Percentiles rank a stretch among this genome's conserved stretches.
phyloP scores from a whole-genome alignment of 176 grass and related monocot species.

The Aegilops umbellulata region DNA sequence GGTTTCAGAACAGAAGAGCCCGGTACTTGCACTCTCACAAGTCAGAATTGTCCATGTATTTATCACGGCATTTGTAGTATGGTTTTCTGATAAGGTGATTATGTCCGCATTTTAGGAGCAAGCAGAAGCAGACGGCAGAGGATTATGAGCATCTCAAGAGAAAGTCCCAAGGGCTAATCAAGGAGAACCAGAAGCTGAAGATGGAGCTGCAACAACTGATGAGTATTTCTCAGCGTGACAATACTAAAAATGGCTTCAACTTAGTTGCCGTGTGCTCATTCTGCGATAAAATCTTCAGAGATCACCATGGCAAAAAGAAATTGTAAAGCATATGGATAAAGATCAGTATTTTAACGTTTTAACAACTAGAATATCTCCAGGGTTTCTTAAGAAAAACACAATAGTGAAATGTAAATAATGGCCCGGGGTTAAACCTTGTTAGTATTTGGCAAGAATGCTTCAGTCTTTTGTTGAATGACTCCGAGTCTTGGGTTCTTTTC shows the following conservation, averaged over 20 bases:
- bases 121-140: slow-evolving; percentile 24
- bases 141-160: slow-evolving; percentile 23
- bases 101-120: slow-evolving; percentile 26
- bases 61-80: background rate
- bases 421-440: too few relatives aligned
- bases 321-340: background rate
- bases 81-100: background rate
- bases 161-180: slow-evolving; percentile 4
- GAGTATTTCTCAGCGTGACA: background rate
- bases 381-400: background rate
- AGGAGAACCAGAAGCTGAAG: slow-evolving; percentile 35
- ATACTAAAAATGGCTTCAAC: background rate
- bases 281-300: background rate
- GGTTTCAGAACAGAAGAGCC: slow-evolving; percentile 60
- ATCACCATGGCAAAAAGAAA: background rate
- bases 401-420: background rate
- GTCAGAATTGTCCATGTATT: background rate
- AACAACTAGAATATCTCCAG: background rate
- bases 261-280: background rate
- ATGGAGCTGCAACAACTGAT: slow-evolving; percentile 33
- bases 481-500: too few relatives aligned
- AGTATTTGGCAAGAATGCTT: too few relatives aligned
- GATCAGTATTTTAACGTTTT: background rate
- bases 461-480: too few relatives aligned
- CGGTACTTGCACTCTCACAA: slow-evolving; percentile 15